phyloP scores from a whole-genome alignment of 2,329 filamentous ascomycete genomes.

The Xylaria sp. region DNA sequence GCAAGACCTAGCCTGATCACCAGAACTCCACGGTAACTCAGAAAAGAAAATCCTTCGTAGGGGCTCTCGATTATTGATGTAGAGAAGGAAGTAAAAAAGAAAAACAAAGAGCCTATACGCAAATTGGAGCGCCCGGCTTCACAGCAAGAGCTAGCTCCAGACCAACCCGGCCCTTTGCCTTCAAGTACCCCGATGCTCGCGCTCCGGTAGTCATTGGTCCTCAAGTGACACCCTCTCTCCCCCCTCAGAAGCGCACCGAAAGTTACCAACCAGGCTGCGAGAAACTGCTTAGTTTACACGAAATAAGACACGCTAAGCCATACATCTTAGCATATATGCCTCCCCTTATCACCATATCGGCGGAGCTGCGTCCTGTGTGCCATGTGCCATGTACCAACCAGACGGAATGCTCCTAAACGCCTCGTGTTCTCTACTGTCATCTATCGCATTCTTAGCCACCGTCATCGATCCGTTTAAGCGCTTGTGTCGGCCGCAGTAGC shows the following conservation, averaged over 20 bases:
- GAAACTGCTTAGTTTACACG: conserved; percentile 46
- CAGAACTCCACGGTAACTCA: conserved; percentile 37
- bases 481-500: conserved; percentile 11
- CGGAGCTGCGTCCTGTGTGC: conserved; percentile 25
- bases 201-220: conserved; percentile 13
- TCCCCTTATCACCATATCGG: conserved; percentile 19
- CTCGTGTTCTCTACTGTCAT: conserved; percentile 33
- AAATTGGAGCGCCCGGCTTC: conserved; percentile 13
- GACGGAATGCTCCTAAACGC: conserved; percentile 38
- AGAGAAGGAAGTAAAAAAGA: conserved; percentile 6
- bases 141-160: conserved; percentile 11
- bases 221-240: conserved; percentile 13
- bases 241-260: conserved; percentile 20
- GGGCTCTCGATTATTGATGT: conserved; percentile 32
- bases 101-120: conserved; percentile 18
- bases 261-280: conserved; percentile 36
- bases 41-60: conserved; percentile 28
- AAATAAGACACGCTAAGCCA: conserved; percentile 41
- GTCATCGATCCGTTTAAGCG: conserved; percentile 9
- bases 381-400: conserved; percentile 30
- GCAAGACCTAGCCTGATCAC: conserved; percentile 42
- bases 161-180: conserved; percentile 19
- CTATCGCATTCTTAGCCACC: conserved; percentile 20
- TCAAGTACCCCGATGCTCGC: conserved; percentile 23
- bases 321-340: conserved; percentile 33